Base-by-base conservation (phyloP, 2,329 filamentous ascomycete species). In the Cercospora nicotianae region DNA sequence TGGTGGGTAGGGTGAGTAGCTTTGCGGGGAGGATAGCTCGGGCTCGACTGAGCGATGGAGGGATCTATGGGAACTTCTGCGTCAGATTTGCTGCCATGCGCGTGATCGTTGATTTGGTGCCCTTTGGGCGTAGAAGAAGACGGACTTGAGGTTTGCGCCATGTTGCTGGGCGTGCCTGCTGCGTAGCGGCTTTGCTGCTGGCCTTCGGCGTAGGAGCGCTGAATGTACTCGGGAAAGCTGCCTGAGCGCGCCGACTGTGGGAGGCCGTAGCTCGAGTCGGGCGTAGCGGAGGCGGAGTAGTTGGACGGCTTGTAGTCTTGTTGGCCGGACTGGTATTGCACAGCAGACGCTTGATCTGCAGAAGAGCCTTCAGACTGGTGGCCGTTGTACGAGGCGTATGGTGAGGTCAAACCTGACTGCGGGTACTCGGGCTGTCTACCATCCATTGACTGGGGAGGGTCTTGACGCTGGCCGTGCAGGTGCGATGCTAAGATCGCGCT, bases 141-240 rank as follows among this genome's bases (percentile, higher is more conserved):
- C 93, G 92, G 92, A 97, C 94, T 97, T 91, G 92, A 92, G 90
- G 93, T 89, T 92, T 97, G 93, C 89, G 94, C 93, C 94, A 97
- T 97, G 90, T 90, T 89, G 81, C 89, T 87, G 80, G 89, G 87
- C 81, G 87, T 89, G 84, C 87, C 87, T 81, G 92, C 85, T 82
- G 89, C 90, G 85, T 95, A 95, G 78, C 90, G 87, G 76, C 79
- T 81, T 87, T 82, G 91, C 85, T 83, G 89, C 60, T 84, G 89
- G 82, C 93, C 90, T 85, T 95, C 94, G 78, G 89, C 86, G 78
- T 83, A 83, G 68, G 80, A 84, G 79, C 93, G 91, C 83, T 92
- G 89, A 80, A 95, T 87, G 81, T 96, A 93, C 77, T 96, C 93
- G 80, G 92, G 91, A 78, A 94, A 96, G 68, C 91, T 90, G 82